phyloP scores from a whole-genome alignment of 2,329 filamentous ascomycete species.

The Parastagonospora avenae region DNA sequence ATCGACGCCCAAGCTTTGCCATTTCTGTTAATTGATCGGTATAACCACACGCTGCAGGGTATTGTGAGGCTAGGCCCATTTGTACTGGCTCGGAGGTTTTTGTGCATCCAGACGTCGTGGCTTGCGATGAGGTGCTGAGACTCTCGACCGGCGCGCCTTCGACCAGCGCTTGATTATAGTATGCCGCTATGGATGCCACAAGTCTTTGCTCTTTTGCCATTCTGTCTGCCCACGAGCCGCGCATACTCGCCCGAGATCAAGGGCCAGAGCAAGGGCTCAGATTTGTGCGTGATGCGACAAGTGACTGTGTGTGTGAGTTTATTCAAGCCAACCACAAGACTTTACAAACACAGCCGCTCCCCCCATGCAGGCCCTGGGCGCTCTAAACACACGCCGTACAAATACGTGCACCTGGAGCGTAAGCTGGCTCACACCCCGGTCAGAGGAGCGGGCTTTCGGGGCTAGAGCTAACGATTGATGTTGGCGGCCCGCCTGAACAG shows the following conservation, averaged over 20 bases:
- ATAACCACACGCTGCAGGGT: not conserved
- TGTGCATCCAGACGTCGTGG: not conserved
- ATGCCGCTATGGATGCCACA: not conserved
- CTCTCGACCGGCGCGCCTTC: not conserved
- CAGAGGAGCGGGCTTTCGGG: not conserved
- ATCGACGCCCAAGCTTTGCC: slow-evolving; percentile 12
- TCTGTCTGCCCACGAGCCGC: not conserved
- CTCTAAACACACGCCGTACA: not conserved
- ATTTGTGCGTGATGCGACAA: slow-evolving; percentile 3
- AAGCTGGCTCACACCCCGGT: slow-evolving; percentile 1
- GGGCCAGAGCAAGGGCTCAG: not conserved
- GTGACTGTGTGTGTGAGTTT: slow-evolving; percentile 1
- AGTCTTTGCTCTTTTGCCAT: not conserved
- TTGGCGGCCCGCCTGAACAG: not conserved
- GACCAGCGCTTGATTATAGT: not conserved
- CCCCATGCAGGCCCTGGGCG: not conserved
- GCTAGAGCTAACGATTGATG: not conserved
- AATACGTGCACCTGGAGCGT: slow-evolving; percentile 3
- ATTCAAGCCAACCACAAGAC: slow-evolving; percentile 6
- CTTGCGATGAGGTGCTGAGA: not conserved
- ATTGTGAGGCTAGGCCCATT: not conserved
- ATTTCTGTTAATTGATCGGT: slow-evolving; percentile 7
- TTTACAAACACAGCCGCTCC: slow-evolving; percentile 8
- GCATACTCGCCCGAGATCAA: not conserved
- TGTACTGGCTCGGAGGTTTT: not conserved